Conservation (phyloP, 2,329 filamentous ascomycete species). For the Aspergillus transmontanensis region DNA sequence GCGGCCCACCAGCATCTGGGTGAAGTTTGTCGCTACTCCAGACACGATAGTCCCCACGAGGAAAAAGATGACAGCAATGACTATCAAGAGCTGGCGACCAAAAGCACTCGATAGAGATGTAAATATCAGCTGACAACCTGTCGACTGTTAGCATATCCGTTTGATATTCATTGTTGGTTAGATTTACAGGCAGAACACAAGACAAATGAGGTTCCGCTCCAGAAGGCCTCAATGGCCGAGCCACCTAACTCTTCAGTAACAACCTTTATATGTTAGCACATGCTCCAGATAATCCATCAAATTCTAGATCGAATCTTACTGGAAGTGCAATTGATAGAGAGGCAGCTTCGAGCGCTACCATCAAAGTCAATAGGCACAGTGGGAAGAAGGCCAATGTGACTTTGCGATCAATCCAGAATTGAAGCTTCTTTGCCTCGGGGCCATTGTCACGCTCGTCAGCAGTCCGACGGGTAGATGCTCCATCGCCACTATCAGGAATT, state of each 20-base stretch:
- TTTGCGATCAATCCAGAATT: neutral
- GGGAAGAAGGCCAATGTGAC: neutral
- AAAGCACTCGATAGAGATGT: neutral
- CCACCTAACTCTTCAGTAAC: neutral
- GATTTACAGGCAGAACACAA: neutral
- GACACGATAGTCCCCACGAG: neutral
- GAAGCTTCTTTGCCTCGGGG: neutral
- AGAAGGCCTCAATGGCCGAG: neutral
- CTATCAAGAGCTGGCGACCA: neutral
- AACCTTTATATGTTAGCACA: neutral
- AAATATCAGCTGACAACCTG: neutral
- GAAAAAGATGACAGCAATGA: neutral
- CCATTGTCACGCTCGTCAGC: neutral
- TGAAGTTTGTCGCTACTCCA: neutral
- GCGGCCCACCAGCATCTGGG: neutral
- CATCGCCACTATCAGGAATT: neutral
- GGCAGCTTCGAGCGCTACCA: neutral
- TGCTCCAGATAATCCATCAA: neutral
- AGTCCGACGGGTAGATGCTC: neutral
- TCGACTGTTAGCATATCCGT: neutral
- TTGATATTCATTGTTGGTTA: neutral
- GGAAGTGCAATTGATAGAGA: neutral
- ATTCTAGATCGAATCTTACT: neutral
- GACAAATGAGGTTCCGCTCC: neutral
- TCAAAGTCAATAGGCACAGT: neutral